Percentiles rank a stretch among this genome's conserved stretches.
phyloP scores from a whole-genome alignment of 2,329 filamentous ascomycete genomes.

The Verticillium isaacii region DNA sequence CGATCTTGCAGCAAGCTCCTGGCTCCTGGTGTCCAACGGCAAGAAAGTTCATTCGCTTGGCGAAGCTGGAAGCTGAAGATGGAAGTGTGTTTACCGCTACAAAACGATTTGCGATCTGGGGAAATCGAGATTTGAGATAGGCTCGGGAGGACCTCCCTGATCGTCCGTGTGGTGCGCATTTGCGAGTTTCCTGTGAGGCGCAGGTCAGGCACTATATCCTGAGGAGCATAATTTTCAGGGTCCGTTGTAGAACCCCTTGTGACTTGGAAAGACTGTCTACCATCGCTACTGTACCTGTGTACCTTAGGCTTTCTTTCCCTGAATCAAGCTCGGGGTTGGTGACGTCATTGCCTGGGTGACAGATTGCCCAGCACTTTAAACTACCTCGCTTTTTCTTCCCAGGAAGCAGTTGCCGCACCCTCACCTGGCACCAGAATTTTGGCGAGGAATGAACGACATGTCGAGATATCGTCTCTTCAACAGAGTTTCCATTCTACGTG shows the following conservation, averaged over 20 bases:
- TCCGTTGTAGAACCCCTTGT: too few species aligned
- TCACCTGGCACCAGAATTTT: too few species aligned
- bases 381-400: too few species aligned
- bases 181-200: too few species aligned
- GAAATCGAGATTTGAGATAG: not conserved
- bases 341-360: not conserved
- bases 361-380: not conserved
- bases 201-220: not conserved
- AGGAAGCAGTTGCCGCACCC: too few species aligned
- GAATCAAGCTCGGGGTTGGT: not conserved
- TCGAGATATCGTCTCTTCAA: too few species aligned
- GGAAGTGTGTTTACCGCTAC: not conserved
- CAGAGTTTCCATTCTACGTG: too few species aligned
- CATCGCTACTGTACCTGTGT: not conserved
- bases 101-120: not conserved
- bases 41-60: not conserved
- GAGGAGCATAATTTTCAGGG: not conserved
- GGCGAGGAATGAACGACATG: not conserved
- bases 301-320: not conserved
- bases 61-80: not conserved
- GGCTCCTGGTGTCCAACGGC: not conserved
- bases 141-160: too few species aligned
- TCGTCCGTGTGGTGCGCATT: too few species aligned
- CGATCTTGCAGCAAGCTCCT: not conserved
- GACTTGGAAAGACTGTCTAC: too few species aligned